These are phyloP conservation scores for Clarireedia hainanense DNA, from an alignment of 2,329 filamentous ascomycete genomes.

Conservation along the genomic window DNA sequence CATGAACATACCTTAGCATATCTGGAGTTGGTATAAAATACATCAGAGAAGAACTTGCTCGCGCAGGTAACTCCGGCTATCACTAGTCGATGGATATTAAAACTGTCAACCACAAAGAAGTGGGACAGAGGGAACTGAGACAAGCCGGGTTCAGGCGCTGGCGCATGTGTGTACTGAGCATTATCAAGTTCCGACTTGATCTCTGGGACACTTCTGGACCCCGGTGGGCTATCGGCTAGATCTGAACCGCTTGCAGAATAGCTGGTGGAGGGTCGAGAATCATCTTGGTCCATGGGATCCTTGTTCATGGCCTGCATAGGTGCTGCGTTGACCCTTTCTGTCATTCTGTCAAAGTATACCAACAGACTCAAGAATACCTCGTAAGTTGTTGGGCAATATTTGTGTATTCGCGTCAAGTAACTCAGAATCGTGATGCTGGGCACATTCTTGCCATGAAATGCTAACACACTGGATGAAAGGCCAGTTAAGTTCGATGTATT, in stretches of 20 bases:
- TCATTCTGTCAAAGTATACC: slow-evolving; percentile 99
- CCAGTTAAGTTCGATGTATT: slow-evolving; percentile 49
- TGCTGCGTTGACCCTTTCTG: slow-evolving; percentile 81
- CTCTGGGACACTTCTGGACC: slow-evolving; percentile 24
- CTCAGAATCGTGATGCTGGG: slow-evolving; percentile 94
- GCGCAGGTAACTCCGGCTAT: slow-evolving; percentile 97
- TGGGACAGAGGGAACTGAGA: slow-evolving; percentile 42
- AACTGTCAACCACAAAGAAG: slow-evolving; percentile 95
- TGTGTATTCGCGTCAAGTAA: slow-evolving; percentile 93
- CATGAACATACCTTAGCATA: slow-evolving; percentile 77
- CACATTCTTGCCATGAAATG: slow-evolving; percentile 97
- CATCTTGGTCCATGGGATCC: slow-evolving; percentile 24
- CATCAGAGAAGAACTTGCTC: slow-evolving; percentile 98
- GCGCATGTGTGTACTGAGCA: slow-evolving; percentile 24
- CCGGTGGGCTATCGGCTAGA: slow-evolving; percentile 24
- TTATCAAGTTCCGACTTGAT: slow-evolving; percentile 21
- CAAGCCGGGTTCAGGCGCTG: slow-evolving; percentile 16
- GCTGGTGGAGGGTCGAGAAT: slow-evolving; percentile 22
- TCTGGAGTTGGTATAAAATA: slow-evolving; percentile 98
- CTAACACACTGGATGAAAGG: slow-evolving; percentile 69
- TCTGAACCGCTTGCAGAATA: slow-evolving; percentile 27
- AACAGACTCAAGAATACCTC: slow-evolving; percentile 93
- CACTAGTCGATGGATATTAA: slow-evolving; percentile 94
- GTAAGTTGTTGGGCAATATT: slow-evolving; percentile 97
- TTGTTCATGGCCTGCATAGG: slow-evolving; percentile 59